Conservation (phyloP, 257 asterid species). For the Henckelia pumila region DNA sequence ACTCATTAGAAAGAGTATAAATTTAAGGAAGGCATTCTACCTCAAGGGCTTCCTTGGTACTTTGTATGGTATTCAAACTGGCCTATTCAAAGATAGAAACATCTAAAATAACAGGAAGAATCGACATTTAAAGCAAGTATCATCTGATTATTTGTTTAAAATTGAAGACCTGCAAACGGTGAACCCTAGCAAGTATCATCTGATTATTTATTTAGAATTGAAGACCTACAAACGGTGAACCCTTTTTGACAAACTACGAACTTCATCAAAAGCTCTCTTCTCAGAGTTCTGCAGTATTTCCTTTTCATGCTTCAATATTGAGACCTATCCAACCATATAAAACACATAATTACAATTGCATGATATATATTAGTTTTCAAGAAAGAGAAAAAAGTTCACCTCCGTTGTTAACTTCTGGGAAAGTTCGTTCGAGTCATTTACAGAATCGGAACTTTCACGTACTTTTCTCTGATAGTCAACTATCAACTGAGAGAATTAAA, state of each 20-base stretch:
- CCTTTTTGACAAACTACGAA: too few relatives aligned
- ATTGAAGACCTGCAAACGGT: conserved; percentile 69
- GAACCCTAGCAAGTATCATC: too few relatives aligned
- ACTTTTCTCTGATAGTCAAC: conserved; percentile 73
- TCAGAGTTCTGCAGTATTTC: too few relatives aligned
- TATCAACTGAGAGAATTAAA: conserved; percentile 81
- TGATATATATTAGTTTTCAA: too few relatives aligned
- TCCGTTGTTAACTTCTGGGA: conserved; percentile 72
- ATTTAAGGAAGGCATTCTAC: conserved; percentile 32
- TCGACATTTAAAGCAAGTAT: neutral
- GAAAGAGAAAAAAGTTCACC: too few relatives aligned
- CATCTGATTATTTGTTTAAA: neutral
- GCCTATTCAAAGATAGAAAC: conserved; percentile 46
- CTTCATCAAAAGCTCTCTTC: too few relatives aligned
- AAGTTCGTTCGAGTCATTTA: conserved; percentile 60
- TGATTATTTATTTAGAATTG: too few relatives aligned
- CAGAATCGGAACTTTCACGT: conserved; percentile 80
- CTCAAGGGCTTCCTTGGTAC: conserved; percentile 86
- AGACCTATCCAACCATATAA: too few relatives aligned
- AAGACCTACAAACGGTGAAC: too few relatives aligned
- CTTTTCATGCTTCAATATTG: too few relatives aligned
- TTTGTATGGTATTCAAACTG: conserved; percentile 74
- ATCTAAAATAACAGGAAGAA: conserved; percentile 3
- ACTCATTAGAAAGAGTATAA: conserved; percentile 2
- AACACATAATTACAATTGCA: too few relatives aligned